A percentile compares a stretch with the other conserved stretches of the same genome.
Conservation (phyloP, 176 grass and related monocot genomes). For the Saccharum spontaneum region DNA sequence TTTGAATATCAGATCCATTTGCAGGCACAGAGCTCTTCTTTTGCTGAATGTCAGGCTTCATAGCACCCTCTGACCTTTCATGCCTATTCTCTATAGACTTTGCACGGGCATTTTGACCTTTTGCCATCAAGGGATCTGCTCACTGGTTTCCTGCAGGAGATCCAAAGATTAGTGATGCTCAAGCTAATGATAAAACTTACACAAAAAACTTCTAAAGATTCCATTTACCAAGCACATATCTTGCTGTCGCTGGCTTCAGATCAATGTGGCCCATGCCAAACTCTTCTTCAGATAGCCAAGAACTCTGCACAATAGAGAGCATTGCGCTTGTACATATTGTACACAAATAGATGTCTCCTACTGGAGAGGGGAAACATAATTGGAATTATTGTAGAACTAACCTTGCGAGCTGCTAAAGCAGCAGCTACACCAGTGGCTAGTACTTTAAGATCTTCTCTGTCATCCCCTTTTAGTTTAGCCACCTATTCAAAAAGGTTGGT, state of each 20-base stretch:
- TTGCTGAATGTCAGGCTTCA: constrained; percentile 56
- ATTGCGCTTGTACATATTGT: background rate
- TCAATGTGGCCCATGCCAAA: constrained; percentile 95
- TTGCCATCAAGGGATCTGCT: constrained; percentile 48
- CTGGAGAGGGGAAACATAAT: background rate
- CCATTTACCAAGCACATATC: constrained; percentile 64
- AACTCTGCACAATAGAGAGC: constrained; percentile 58
- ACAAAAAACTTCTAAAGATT: constrained; percentile 19
- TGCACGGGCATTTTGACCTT: constrained; percentile 52
- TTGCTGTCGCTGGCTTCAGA: constrained; percentile 64
- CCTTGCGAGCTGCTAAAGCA: constrained; percentile 92
- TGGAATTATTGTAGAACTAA: constrained; percentile 33
- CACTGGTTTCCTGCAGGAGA: constrained; percentile 59
- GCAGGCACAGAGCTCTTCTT: constrained; percentile 51
- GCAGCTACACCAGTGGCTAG: constrained; percentile 95
- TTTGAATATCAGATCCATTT: constrained; percentile 62
- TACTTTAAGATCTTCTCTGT: constrained; percentile 97
- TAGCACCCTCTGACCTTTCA: constrained; percentile 69
- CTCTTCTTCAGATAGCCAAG: constrained; percentile 98
- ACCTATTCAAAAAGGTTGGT: constrained; percentile 52
- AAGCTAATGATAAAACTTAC: constrained; percentile 7
- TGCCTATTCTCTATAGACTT: constrained; percentile 75
- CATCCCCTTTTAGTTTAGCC: constrained; percentile 88
- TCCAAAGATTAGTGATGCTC: constrained; percentile 32
- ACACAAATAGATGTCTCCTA: constrained; percentile 20